Conservation (phyloP, 768 basidiomycete genomes). For the Russula compacta region DNA sequence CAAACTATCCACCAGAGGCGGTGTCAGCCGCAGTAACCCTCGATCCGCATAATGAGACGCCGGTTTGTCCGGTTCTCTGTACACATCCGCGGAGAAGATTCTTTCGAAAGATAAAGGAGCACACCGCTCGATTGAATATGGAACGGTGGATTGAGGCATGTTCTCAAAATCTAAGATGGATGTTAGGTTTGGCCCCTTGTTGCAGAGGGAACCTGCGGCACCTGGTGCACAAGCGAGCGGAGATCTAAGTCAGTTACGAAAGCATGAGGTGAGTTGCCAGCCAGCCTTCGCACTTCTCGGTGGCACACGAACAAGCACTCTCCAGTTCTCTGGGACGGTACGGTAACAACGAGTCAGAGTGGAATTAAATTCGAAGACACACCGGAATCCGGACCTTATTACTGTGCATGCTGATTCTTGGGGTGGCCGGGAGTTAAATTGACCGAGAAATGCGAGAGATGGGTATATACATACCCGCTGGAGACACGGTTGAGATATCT, state of each 20-base stretch:
- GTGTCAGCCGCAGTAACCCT: not conserved
- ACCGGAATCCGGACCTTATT: not conserved
- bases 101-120: not conserved
- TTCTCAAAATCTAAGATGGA: not conserved
- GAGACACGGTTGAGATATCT: not conserved
- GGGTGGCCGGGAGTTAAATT: not conserved
- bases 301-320: not conserved
- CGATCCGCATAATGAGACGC: not conserved
- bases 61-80: not conserved
- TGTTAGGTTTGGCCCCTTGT: not conserved
- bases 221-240: not conserved
- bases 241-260: conserved; percentile 7
- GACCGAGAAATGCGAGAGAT: not conserved
- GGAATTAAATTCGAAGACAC: not conserved
- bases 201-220: not conserved
- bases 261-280: not conserved
- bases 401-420: not conserved
- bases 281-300: not conserved
- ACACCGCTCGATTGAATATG: not conserved
- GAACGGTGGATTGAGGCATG: not conserved
- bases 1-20: not conserved
- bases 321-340: not conserved
- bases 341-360: not conserved
- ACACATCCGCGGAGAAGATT: not conserved
- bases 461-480: not conserved